Evolutionary conservation across 2,329 filamentous ascomycete species (phyloP).

Genomic region (Aspergillus sp.): DNA sequence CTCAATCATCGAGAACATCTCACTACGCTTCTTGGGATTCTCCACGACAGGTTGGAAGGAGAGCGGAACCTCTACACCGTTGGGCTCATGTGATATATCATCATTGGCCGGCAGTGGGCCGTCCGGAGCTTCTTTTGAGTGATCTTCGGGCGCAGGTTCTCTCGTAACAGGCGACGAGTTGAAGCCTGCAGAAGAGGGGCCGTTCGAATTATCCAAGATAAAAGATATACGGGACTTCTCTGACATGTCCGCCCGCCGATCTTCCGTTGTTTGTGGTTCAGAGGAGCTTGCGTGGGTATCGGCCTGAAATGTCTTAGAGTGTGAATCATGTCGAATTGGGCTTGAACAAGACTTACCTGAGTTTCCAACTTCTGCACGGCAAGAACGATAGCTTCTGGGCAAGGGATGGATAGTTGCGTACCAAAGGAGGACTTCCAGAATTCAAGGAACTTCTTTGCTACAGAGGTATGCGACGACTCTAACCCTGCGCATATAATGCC

Average conservation of each 20-base stretch:
- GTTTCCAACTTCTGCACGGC: constrained; percentile 30
- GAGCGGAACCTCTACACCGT: constrained; percentile 63
- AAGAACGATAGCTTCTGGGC: constrained; percentile 63
- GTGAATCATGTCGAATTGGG: constrained; percentile 4
- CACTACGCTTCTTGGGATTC: constrained; percentile 68
- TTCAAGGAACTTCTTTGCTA: constrained; percentile 53
- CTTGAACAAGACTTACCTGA: constrained; percentile 15
- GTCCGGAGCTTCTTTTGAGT: constrained; percentile 29
- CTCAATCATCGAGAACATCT: constrained; percentile 66
- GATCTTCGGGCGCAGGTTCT: constrained; percentile 22
- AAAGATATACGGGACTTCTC: constrained; percentile 16
- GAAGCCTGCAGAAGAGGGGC: constrained; percentile 13
- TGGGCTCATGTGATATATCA: constrained; percentile 66
- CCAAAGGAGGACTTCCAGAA: constrained; percentile 74
- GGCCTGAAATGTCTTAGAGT: constrained; percentile 4
- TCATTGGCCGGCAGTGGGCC: constrained; percentile 48
- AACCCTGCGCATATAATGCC: constrained; percentile 54
- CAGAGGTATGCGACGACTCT: constrained; percentile 50
- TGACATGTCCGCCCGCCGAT: constrained; percentile 6
- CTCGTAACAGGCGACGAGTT: constrained; percentile 31
- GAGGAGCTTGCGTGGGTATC: background rate
- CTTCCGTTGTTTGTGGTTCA: background rate
- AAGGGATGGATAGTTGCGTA: constrained; percentile 58
- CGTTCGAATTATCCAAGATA: constrained; percentile 15
- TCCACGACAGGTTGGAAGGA: constrained; percentile 51